A percentile compares a stretch with the other conserved stretches of the same genome.
phyloP scores from a whole-genome alignment of 179 eudicot genomes.

The Spergularia azorica region DNA sequence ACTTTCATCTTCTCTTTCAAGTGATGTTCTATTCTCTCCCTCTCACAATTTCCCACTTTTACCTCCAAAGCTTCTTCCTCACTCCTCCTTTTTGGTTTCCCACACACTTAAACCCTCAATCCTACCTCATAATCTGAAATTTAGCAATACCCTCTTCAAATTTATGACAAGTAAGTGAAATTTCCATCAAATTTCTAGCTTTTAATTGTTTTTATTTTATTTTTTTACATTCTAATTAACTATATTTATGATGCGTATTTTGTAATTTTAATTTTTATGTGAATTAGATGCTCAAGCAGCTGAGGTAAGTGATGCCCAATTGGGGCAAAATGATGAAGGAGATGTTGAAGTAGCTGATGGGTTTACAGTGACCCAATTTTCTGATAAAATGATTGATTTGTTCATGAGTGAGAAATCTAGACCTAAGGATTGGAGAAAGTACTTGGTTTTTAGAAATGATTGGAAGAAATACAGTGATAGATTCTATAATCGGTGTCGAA shows the following conservation, averaged over 20 bases:
- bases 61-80: background rate
- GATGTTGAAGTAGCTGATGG: conserved; percentile 82
- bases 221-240: background rate
- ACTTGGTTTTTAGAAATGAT: conserved; percentile 78
- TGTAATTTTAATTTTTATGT: background rate
- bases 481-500: conserved; percentile 60
- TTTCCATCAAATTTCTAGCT: conserved; percentile 1
- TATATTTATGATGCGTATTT: background rate
- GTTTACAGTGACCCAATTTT: conserved; percentile 71
- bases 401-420: conserved; percentile 83
- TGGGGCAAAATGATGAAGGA: conserved; percentile 42
- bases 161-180: conserved; percentile 19
- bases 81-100: background rate
- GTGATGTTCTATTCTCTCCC: background rate
- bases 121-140: background rate
- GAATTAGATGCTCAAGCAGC: conserved; percentile 34
- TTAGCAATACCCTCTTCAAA: conserved; percentile 5
- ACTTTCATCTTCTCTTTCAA: conserved; percentile 21
- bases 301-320: conserved; percentile 32
- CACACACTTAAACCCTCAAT: conserved; percentile 19
- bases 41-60: background rate
- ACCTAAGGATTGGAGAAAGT: conserved; percentile 79
- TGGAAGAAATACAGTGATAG: conserved; percentile 80
- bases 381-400: conserved; percentile 86
- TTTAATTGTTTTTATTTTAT: too few species aligned